A percentile compares a stretch with the other conserved stretches of the same genome.
These are phyloP conservation scores for Phytophthora palmivora DNA, from an alignment of 352 stramenopile species.

Conservation along the genomic window DNA sequence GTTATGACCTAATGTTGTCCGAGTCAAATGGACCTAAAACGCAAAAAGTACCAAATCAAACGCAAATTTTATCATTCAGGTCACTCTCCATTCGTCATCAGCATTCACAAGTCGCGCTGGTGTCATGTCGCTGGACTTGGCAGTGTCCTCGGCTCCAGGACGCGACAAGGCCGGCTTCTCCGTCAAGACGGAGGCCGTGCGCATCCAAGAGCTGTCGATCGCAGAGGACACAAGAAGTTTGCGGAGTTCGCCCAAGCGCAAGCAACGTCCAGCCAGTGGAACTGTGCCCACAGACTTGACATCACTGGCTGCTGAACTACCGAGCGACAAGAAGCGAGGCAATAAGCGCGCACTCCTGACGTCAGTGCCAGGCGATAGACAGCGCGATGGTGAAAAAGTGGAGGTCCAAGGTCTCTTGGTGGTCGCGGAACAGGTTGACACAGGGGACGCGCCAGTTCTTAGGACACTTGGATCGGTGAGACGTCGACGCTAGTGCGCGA, in stretches of 20 bases:
- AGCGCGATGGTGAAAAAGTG: conserved; percentile 42
- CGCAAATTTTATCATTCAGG: conserved; percentile 3
- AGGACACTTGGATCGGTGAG: conserved; percentile 60
- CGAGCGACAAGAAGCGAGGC: conserved; percentile 40
- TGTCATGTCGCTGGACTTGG: conserved; percentile 30
- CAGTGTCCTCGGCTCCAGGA: conserved; percentile 9
- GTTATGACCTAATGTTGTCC: not conserved
- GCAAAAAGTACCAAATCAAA: not conserved
- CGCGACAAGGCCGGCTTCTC: conserved; percentile 8
- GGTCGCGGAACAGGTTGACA: conserved; percentile 54
- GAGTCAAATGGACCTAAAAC: not conserved
- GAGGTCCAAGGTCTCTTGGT: conserved; percentile 56
- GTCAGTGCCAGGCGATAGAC: conserved; percentile 21
- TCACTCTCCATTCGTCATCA: conserved; percentile 31
- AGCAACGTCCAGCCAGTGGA: conserved; percentile 22
- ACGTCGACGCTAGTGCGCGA: not conserved
- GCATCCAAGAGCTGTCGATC: conserved; percentile 53
- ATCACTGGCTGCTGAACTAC: conserved; percentile 6
- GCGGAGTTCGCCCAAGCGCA: conserved; percentile 34
- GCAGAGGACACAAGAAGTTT: not conserved
- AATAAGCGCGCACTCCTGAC: conserved; percentile 51
- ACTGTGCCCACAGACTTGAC: conserved; percentile 27
- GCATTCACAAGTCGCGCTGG: conserved; percentile 37
- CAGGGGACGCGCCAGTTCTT: conserved; percentile 24
- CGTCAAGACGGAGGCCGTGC: conserved; percentile 33